These are phyloP conservation scores for Colletotrichum cordylinicola DNA, from an alignment of 2,329 filamentous ascomycete species.

Conservation along the genomic window DNA sequence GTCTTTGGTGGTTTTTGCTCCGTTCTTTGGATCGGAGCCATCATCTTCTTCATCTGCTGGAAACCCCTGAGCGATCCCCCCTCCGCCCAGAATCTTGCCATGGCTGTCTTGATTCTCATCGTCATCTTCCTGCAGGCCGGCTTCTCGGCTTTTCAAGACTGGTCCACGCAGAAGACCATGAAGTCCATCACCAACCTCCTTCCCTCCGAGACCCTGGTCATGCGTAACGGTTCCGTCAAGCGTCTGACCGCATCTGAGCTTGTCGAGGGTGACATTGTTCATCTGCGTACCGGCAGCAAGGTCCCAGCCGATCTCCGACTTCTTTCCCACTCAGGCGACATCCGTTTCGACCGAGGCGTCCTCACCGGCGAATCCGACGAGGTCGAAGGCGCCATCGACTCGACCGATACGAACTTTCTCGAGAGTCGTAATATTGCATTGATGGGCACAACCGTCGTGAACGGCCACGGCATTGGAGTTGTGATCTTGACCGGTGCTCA, in stretches of 20 bases:
- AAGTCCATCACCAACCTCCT: slow-evolving; percentile 51
- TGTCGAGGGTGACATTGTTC: neutral
- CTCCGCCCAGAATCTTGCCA: slow-evolving; percentile 46
- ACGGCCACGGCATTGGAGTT: neutral
- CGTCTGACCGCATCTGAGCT: neutral
- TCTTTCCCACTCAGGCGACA: neutral
- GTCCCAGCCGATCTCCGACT: neutral
- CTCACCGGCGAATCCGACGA: neutral
- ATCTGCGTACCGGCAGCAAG: slow-evolving; percentile 27
- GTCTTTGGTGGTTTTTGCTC: neutral
- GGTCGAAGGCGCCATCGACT: neutral
- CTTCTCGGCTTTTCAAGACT: slow-evolving; percentile 54
- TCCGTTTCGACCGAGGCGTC: neutral
- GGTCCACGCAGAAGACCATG: slow-evolving; percentile 52
- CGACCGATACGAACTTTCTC: neutral
- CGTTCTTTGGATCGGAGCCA: neutral
- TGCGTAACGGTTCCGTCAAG: slow-evolving; percentile 31
- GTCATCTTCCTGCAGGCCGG: slow-evolving; percentile 52
- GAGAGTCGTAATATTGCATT: neutral
- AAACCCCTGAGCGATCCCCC: slow-evolving; percentile 50
- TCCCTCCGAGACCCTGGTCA: slow-evolving; percentile 46
- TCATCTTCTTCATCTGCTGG: slow-evolving; percentile 45
- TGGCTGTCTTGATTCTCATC: slow-evolving; percentile 51
- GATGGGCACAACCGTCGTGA: neutral
- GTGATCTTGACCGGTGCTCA: neutral